Evolutionary conservation across 1,284 basidiomycete species (phyloP), one percentile per base, ranked within the genome.

Genomic region (Veloporphyrellus conicus): DNA sequence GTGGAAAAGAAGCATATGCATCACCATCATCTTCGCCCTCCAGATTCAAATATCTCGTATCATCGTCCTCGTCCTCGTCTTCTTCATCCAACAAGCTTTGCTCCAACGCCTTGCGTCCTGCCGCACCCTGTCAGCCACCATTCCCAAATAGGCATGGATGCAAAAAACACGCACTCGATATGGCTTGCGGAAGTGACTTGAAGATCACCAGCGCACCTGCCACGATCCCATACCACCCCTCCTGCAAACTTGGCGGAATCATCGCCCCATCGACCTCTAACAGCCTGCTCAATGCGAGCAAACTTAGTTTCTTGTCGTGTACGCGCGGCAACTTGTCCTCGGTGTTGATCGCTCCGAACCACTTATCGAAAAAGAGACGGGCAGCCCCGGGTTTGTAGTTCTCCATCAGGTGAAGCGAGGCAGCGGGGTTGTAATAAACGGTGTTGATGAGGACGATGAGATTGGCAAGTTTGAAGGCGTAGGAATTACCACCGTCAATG

Each of bases 241-340:
- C 78, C 52, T 75, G 75, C 54, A 89, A 63, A 18, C 67, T 66
- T 27, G 75, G 71, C 1, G 88, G 87, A 25, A 90, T 73, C 25
- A 65, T 61, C 14, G 66, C 63, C 2, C 79, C 74, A 16, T 82
- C 73, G 64, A 90, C 69, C 64, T 89, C 85, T 61, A 93, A 71
- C 48, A 91, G 64, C 33, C 81, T 79, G 54, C 82, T 88, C 51
- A 94, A 69, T 9, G 90, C 81, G 49, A 89, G 66, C 43, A 93
- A 78, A 52, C 80, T 81, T 48, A 95, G 73, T 67, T 90, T 93
- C 77, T 92, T 92, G 68, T 94, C 91, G 64, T 95, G 90, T 32
- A 94, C 90, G n/a, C 90, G 78, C 3, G 87, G 87, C 37, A 93
- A 74, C 41, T 75, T 77, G 25, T 74, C 71, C 19, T 81, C 73